Evolutionary conservation across 2,329 filamentous ascomycete species (phyloP), one percentile per base, ranked within the genome.

Genomic region (Cercospora sp.): DNA sequence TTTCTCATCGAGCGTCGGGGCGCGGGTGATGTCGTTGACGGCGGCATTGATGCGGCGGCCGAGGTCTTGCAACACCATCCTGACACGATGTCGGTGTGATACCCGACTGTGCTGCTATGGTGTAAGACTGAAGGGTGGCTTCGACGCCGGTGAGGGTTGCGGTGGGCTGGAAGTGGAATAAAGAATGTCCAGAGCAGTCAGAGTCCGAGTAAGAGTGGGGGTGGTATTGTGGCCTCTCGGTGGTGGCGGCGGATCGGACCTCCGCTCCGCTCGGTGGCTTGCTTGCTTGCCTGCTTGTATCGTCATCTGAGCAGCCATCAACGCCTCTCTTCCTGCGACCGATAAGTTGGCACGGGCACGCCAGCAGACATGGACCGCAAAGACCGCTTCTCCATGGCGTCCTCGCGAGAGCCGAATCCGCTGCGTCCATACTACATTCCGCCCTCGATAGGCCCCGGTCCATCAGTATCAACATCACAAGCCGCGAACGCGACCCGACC

Each of bases 1-100:
- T 90, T 98, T 98, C 84, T 99, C 95, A 79, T 98, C 94, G 75
- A 98, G 88, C 78, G 97, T 97, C 73, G 89, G 91, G 67, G 95
- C 93, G 77, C 94, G 88, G 68, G 94, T 97, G 77, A 98, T 87
- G 83, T 97, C 94, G 71, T 90, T 91, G 83, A 99, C 92, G 77
- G 95, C 95, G 85, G 93, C 89, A 84, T 97, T 98, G 82, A 99
- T 98, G 84, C 95, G 95, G 86, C 94, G 93, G 76, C 95, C 95
- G 68, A 99, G 88, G 87, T 99, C 95, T 89, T 97, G 94, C 79
- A 99, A 91, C 87, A 99, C 95, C 95, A 99, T 99, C 79, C 62
- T 64, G 62, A 64, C 62, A 55, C 45, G 62, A 26, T 57, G 51
- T 64, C 62, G 62, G 31, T 8, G 18, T 55, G 16, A n/a, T 8